phyloP scores from a whole-genome alignment of 192 early-diverging fungal genomes.

The Backusella circina region DNA sequence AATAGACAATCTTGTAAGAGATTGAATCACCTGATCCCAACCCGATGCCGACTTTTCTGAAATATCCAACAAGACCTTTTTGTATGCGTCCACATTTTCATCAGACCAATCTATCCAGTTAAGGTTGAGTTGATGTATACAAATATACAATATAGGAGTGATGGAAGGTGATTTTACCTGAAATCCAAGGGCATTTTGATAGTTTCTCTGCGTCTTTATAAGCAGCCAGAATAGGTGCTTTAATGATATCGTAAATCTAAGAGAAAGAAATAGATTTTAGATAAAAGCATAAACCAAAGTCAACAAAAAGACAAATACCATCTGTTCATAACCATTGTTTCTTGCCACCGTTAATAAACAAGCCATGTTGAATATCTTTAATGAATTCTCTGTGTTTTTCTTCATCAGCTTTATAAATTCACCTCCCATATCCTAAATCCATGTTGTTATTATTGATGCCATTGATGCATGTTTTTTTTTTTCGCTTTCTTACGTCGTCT shows the following conservation, averaged over 20 bases:
- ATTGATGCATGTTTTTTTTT: background rate
- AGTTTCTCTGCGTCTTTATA: conserved; percentile 49
- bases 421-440: conserved; percentile 38
- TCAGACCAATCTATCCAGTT: conserved; percentile 16
- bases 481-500: conserved; percentile 52
- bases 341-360: conserved; percentile 65
- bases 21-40: conserved; percentile 54
- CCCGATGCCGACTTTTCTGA: conserved; percentile 46
- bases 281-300: background rate
- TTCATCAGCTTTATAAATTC: conserved; percentile 55
- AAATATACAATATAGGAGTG: too few species aligned
- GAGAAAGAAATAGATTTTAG: background rate
- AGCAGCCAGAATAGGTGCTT: conserved; percentile 36
- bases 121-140: conserved; percentile 9
- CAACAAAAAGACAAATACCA: conserved; percentile 27
- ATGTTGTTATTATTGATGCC: background rate
- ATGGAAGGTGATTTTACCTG: conserved; percentile 5
- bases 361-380: conserved; percentile 63
- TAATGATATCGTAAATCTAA: conserved; percentile 46
- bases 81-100: conserved; percentile 9
- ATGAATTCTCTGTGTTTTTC: conserved; percentile 29
- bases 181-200: conserved; percentile 41
- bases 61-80: conserved; percentile 37
- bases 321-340: conserved; percentile 68
- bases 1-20: conserved; percentile 45